These are phyloP conservation scores for Elaeis guineensis DNA, from an alignment of 176 grass and related monocot genomes.

Conservation along the genomic window DNA sequence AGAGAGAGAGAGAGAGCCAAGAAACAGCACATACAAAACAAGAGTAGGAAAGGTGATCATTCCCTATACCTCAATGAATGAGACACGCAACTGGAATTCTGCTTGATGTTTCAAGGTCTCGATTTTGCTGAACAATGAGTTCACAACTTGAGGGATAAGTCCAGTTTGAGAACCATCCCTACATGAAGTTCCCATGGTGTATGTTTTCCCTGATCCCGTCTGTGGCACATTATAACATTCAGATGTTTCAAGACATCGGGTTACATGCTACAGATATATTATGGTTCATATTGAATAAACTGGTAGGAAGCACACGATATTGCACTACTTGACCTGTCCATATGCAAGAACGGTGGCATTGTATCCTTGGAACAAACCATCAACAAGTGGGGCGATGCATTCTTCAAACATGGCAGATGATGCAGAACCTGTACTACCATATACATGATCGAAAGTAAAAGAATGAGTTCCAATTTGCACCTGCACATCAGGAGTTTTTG, in stretches of 20 bases:
- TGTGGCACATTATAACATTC: conserved; percentile 12
- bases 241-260: background rate
- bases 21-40: too few relatives aligned
- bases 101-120: conserved; percentile 65
- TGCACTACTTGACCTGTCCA: conserved; percentile 61
- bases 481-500: conserved; percentile 23
- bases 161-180: conserved; percentile 58
- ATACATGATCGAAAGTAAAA: conserved; percentile 97
- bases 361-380: conserved; percentile 96
- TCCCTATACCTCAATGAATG: conserved; percentile 83
- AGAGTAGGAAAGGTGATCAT: too few relatives aligned
- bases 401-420: conserved; percentile 80
- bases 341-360: conserved; percentile 95
- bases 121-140: conserved; percentile 70
- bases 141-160: conserved; percentile 74
- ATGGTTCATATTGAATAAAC: too few relatives aligned
- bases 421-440: conserved; percentile 57
- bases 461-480: conserved; percentile 94
- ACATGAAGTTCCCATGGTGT: conserved; percentile 88
- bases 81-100: conserved; percentile 81
- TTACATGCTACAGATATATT: too few relatives aligned
- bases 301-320: too few relatives aligned
- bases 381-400: conserved; percentile 86
- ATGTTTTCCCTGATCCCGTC: conserved; percentile 94
- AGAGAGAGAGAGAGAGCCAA: too few relatives aligned